Percentiles rank a stretch among this genome's conserved stretches.
Evolutionary conservation across 306 rosid genomes (phyloP).

Genomic region (Prunus salicina): DNA sequence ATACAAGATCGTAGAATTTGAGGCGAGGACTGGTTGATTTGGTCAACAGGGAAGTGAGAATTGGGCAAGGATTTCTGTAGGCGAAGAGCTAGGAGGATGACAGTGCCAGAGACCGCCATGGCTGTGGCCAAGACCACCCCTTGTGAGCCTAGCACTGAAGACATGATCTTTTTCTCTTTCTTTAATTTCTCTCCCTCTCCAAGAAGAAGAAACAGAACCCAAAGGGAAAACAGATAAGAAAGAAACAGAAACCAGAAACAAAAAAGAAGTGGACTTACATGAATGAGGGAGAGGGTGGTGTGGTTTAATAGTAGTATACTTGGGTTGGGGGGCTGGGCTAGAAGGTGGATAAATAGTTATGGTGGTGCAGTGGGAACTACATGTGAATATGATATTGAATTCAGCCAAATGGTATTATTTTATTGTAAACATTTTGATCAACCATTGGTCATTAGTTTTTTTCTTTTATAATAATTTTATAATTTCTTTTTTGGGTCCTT

Average conservation of each 20-base stretch:
- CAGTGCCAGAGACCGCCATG: constrained; percentile 98
- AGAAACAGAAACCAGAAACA: background rate
- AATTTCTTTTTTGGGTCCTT: background rate
- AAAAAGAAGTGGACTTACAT: constrained; percentile 1
- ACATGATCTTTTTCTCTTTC: constrained; percentile 29
- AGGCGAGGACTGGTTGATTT: constrained; percentile 27
- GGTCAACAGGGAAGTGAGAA: constrained; percentile 34
- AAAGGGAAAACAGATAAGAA: background rate
- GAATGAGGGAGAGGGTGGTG: background rate
- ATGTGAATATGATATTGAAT: constrained; percentile 3
- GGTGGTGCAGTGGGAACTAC: constrained; percentile 20
- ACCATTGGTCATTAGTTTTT: background rate
- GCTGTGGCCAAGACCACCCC: constrained; percentile 92
- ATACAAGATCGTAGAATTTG: constrained; percentile 75
- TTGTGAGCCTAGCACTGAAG: constrained; percentile 60
- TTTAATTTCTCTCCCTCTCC: background rate
- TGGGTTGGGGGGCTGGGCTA: background rate
- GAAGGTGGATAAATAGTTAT: constrained; percentile 15
- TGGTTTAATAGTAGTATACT: background rate
- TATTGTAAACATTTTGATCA: background rate
- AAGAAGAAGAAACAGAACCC: background rate
- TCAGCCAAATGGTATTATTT: constrained; percentile 9
- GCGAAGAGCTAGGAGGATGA: constrained; percentile 77
- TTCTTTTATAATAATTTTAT: background rate
- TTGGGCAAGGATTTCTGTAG: constrained; percentile 51